Evolutionary conservation across 169 alveolate genomes (phyloP), one percentile per base, ranked within the genome.

Genomic region (Eimeria praecox): DNA sequence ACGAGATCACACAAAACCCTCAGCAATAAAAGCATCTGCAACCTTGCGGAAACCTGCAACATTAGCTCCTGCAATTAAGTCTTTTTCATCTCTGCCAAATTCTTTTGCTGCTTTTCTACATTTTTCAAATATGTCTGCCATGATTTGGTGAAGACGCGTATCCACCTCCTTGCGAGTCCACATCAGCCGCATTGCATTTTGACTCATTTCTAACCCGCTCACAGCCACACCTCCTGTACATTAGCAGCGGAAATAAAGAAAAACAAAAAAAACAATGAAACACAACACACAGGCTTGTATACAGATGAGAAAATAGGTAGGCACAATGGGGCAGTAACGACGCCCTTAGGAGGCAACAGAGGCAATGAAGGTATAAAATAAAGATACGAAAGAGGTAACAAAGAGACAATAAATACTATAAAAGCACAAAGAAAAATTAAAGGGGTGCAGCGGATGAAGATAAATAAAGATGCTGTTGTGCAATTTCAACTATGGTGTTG

Each of bases 151-250:
- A 18, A 98, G 95, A 95, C 96, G 96, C 66, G 64, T 94, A 75
- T 97, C 98, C 18, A 98, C 98, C 52, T 94, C 97, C 71, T 97
- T 98, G 71, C 97, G 96, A 22, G 96, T 95, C 98, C 98, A 98
- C 80, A 92, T 66, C 4, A 97, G 38, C 22, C 97, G 96, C 95
- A 96, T 97, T 56, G 98, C 96, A 95, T 98, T 97, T 95, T 98
- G 99, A 44, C 98, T 92, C 99, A 98, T 98, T 80, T 98, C 99
- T 38, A 98, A 95, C 18, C 98, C 99, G 83, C 98, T 97, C 52
- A 97, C 98, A 56, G 98, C 98, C 35, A 98, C 99, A 5, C 99
- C 99, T 14, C 99, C 99, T 69, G 85, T 59, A 12, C 27, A 18
- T 12, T 8, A 49, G 12, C 5, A 49, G 59, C 5, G 12, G 66